Percentiles rank a stretch among this genome's conserved stretches.
phyloP scores from a whole-genome alignment of 2,329 filamentous ascomycete genomes.

The Stagonosporopsis vannaccii region DNA sequence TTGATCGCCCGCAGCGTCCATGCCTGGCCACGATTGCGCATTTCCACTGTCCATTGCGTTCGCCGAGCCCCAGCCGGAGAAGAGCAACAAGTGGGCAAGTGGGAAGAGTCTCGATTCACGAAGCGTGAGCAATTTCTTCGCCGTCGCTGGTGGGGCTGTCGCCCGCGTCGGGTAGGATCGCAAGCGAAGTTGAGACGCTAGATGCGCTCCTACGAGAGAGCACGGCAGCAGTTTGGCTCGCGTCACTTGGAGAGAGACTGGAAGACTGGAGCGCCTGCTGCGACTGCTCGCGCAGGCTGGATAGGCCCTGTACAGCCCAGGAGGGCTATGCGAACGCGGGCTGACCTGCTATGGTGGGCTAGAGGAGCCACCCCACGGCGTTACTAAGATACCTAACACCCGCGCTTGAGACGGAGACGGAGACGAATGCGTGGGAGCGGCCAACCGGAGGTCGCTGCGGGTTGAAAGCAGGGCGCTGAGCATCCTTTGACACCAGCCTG shows the following conservation, averaged over 20 bases:
- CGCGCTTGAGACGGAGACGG: conserved; percentile 3
- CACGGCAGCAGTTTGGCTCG: not conserved
- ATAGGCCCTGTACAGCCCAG: conserved; percentile 10
- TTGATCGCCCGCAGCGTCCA: conserved; percentile 51
- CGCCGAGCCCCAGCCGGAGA: conserved; percentile 24
- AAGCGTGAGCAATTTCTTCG: conserved; percentile 19
- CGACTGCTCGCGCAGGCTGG: conserved; percentile 4
- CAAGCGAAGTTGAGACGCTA: conserved; percentile 18
- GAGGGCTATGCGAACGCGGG: conserved; percentile 19
- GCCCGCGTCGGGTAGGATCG: conserved; percentile 14
- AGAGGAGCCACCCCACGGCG: conserved; percentile 21
- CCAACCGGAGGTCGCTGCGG: conserved; percentile 3
- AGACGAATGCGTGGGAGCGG: not conserved
- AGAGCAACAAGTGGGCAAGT: conserved; percentile 21
- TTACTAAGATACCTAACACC: conserved; percentile 21
- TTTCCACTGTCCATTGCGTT: conserved; percentile 44
- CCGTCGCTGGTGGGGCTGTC: conserved; percentile 18
- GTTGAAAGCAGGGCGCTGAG: not conserved
- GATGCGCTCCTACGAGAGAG: conserved; percentile 11
- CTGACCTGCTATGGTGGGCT: conserved; percentile 13
- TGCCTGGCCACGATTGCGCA: conserved; percentile 50
- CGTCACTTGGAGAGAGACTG: not conserved
- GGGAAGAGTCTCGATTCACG: conserved; percentile 18
- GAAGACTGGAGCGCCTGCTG: not conserved
- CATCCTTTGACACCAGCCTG: conserved; percentile 3